phyloP scores from a whole-genome alignment of 805 yeast species.

The Cyberlindnera galapagoensis region DNA sequence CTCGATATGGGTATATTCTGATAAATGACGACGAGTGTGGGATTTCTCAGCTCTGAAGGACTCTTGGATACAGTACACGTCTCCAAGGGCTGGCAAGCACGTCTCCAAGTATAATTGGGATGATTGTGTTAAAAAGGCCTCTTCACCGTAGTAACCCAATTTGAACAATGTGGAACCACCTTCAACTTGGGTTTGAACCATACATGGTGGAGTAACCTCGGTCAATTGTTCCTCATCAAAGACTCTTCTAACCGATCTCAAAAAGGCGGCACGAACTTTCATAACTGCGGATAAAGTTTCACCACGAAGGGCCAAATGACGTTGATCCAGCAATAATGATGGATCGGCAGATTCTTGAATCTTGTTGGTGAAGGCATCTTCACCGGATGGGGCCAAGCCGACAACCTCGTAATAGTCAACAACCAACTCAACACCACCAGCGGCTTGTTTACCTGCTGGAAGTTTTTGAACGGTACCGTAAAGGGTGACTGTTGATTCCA shows the following conservation, averaged over 20 bases:
- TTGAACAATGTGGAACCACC: constrained; percentile 97
- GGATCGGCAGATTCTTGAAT: constrained; percentile 94
- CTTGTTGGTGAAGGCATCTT: constrained; percentile 90
- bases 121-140: constrained; percentile 93
- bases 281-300: constrained; percentile 88
- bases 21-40: constrained; percentile 95
- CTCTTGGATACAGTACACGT: constrained; percentile 95
- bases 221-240: constrained; percentile 66
- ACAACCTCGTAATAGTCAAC: constrained; percentile 87
- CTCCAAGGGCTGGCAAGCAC: constrained; percentile 92
- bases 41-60: constrained; percentile 99
- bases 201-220: constrained; percentile 98
- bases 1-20: constrained; percentile 96
- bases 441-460: constrained; percentile 96
- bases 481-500: constrained; percentile 78
- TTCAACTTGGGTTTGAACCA: constrained; percentile 99
- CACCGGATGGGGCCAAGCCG: constrained; percentile 95
- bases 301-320: constrained; percentile 95
- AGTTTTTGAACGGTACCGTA: constrained; percentile 77
- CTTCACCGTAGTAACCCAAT: constrained; percentile 93
- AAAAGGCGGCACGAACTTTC: constrained; percentile 85
- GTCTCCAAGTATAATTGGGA: constrained; percentile 97
- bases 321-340: constrained; percentile 82
- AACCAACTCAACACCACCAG: constrained; percentile 91
- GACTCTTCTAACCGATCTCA: constrained; percentile 69